These are phyloP conservation scores for Penicillium sp. DNA, from an alignment of 2,329 filamentous ascomycete genomes.

Conservation along the genomic window DNA sequence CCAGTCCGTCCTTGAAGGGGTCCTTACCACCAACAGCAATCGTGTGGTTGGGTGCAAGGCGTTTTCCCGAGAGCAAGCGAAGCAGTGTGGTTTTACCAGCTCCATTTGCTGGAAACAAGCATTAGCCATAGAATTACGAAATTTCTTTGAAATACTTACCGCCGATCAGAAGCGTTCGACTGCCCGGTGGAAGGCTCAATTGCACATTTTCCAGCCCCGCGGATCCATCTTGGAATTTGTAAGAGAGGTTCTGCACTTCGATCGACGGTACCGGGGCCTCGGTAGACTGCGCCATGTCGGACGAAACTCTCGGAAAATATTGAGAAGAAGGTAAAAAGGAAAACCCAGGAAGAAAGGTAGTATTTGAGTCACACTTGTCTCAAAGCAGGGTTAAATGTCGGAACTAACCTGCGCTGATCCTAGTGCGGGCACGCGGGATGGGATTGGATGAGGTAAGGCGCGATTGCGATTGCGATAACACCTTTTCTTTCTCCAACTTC, in stretches of 20 bases:
- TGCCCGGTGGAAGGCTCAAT: conserved; percentile 77
- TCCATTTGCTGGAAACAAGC: conserved; percentile 70
- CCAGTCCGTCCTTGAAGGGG: conserved; percentile 85
- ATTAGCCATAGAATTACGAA: not conserved
- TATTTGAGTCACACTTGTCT: not conserved
- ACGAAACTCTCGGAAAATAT: not conserved
- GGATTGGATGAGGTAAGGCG: conserved; percentile 12
- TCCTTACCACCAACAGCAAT: conserved; percentile 83
- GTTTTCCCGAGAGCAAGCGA: conserved; percentile 91
- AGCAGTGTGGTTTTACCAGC: conserved; percentile 97
- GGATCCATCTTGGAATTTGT: conserved; percentile 84
- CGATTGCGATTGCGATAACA: not conserved
- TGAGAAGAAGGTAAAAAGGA: not conserved
- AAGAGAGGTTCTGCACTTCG: conserved; percentile 75
- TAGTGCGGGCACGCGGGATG: conserved; percentile 1
- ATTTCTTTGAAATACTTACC: too few relatives aligned
- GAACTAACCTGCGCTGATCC: conserved; percentile 1
- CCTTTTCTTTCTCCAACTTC: not conserved
- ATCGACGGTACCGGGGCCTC: conserved; percentile 61
- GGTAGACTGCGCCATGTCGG: conserved; percentile 26
- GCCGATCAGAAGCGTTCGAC: conserved; percentile 88
- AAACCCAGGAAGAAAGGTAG: not conserved
- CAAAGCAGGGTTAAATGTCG: too few relatives aligned
- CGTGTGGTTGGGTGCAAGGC: conserved; percentile 76
- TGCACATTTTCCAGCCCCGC: conserved; percentile 75